Conservation (phyloP, 1,139 yeast genomes). For the Protomyces inouyei region DNA sequence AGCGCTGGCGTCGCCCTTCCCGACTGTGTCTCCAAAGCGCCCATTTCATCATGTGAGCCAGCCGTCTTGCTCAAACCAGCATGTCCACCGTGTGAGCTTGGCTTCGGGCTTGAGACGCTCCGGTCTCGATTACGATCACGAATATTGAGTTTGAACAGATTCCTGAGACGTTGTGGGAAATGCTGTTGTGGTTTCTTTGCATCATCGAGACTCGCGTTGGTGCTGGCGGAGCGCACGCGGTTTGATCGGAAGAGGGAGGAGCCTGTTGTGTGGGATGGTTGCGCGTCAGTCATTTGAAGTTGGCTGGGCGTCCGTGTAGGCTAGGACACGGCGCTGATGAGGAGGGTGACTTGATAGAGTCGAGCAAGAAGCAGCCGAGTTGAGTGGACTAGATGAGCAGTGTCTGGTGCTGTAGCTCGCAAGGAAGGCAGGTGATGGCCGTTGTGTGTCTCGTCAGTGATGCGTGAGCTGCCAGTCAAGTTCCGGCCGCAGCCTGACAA, state of each 20-base stretch:
- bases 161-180: slow-evolving; percentile 21
- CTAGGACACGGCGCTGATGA: too few species aligned
- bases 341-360: too few species aligned
- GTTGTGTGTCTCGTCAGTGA: too few species aligned
- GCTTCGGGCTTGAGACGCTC: slow-evolving; percentile 19
- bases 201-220: slow-evolving; percentile 6
- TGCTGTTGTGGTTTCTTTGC: slow-evolving; percentile 13
- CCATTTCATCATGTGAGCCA: background rate
- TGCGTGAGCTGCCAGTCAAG: too few species aligned
- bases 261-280: background rate
- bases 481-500: too few species aligned
- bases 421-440: too few species aligned
- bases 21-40: background rate
- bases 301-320: background rate
- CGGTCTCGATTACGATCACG: slow-evolving; percentile 24
- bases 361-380: too few species aligned
- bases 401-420: too few species aligned
- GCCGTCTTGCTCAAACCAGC: background rate
- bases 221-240: slow-evolving; percentile 16
- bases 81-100: background rate
- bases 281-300: background rate
- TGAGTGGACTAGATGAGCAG: too few species aligned
- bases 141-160: slow-evolving; percentile 20
- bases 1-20: background rate
- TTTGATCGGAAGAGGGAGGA: slow-evolving; percentile 11